Conservation (phyloP, 139 green algal genomes). For the Axilococcus clingmanii region DNA sequence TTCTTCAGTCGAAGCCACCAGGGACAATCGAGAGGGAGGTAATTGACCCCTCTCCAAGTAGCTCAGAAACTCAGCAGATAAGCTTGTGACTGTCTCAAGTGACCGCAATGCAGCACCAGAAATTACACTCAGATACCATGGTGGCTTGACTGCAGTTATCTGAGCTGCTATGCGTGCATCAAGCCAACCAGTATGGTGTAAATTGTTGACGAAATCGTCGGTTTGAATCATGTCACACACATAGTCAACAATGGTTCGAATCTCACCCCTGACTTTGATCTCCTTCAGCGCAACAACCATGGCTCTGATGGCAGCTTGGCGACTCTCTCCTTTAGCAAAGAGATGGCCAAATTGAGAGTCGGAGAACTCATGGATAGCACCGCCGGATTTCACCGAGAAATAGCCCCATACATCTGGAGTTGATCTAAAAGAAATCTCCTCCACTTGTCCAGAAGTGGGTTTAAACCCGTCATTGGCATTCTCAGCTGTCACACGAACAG, state of each 20-base stretch:
- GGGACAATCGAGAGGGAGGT: conserved; percentile 62
- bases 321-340: conserved; percentile 80
- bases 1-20: conserved; percentile 49
- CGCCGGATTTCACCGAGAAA: conserved; percentile 89
- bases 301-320: conserved; percentile 68
- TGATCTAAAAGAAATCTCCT: conserved; percentile 79
- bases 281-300: conserved; percentile 94
- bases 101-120: conserved; percentile 59
- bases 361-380: conserved; percentile 93
- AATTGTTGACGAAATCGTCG: conserved; percentile 60
- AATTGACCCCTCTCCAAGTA: conserved; percentile 94
- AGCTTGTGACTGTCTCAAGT: conserved; percentile 28
- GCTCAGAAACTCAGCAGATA: conserved; percentile 74
- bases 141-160: conserved; percentile 53
- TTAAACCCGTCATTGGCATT: conserved; percentile 96
- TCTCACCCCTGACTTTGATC: conserved; percentile 80
- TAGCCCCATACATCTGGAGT: conserved; percentile 91
- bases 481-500: conserved; percentile 88
- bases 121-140: conserved; percentile 89
- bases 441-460: conserved; percentile 83
- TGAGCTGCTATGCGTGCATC: conserved; percentile 83
- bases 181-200: conserved; percentile 93
- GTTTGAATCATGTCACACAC: conserved; percentile 72
- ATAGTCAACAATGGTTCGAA: conserved; percentile 87
- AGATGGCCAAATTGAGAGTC: conserved; percentile 98